These are phyloP conservation scores for Obba rivulosa DNA, from an alignment of 768 basidiomycete genomes.

Conservation along the genomic window DNA sequence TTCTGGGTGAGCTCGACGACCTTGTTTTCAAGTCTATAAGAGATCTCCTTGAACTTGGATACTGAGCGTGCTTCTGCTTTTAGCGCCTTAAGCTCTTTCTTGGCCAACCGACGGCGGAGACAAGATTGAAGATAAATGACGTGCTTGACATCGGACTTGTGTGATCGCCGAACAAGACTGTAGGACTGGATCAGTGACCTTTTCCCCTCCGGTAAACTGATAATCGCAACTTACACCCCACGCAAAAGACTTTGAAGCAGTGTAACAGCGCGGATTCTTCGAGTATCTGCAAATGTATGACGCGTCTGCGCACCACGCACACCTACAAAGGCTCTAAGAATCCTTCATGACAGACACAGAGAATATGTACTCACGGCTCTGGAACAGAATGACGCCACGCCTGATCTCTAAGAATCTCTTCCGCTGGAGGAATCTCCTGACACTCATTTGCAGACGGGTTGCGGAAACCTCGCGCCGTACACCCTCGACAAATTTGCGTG, in stretches of 20 bases:
- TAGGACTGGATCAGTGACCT: slow-evolving; percentile 5
- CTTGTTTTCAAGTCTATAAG: slow-evolving; percentile 97
- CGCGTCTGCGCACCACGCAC: slow-evolving; percentile 74
- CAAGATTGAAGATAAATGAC: slow-evolving; percentile 90
- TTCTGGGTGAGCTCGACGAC: slow-evolving; percentile 96
- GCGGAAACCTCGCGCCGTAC: slow-evolving; percentile 75
- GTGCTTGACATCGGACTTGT: slow-evolving; percentile 56
- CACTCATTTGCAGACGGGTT: slow-evolving; percentile 64
- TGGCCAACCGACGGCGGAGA: slow-evolving; percentile 81
- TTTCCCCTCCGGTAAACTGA: neutral
- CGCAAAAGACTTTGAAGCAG: slow-evolving; percentile 79
- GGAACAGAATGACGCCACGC: slow-evolving; percentile 63
- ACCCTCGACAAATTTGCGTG: slow-evolving; percentile 61
- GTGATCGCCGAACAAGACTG: slow-evolving; percentile 51
- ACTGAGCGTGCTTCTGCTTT: slow-evolving; percentile 93
- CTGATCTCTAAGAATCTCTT: slow-evolving; percentile 60
- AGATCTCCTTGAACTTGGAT: slow-evolving; percentile 97
- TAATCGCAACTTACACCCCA: slow-evolving; percentile 63
- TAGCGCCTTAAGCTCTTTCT: slow-evolving; percentile 77
- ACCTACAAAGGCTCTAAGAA: slow-evolving; percentile 35
- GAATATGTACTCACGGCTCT: slow-evolving; percentile 67
- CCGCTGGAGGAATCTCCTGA: slow-evolving; percentile 71
- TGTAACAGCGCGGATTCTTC: slow-evolving; percentile 57
- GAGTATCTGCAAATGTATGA: slow-evolving; percentile 48
- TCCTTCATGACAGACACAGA: neutral